Base-by-base conservation (phyloP, 345 rosid species). In the Gossypium thurberi region DNA sequence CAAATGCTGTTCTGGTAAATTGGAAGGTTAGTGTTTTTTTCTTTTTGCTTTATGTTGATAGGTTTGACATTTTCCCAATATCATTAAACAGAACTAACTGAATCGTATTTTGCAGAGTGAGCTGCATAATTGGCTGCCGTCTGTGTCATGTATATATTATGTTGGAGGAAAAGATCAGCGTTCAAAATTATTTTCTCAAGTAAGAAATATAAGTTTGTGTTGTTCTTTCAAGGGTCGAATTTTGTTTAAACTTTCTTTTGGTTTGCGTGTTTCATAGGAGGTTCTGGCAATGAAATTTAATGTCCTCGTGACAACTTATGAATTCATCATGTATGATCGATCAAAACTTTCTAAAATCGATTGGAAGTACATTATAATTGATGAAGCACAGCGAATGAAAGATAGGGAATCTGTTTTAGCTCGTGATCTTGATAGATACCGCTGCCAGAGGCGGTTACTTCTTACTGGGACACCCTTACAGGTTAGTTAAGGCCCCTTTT, bases 371-470 rank as follows among this genome's bases (percentile, higher is more conserved):
- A 96, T 96, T 71, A 80, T 96, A 83, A 96, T 96, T 78, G 99
- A 96, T 77, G 99, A 96, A 84, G 99, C 99, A 75, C 99, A 96
- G 72, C 86, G 99, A 79, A 96, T 96, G 98, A 96, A 96, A 80
- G 99, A 96, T 82, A 87, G 99, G 72, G 98, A 96, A 80, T 96
- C 99, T 42, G 99, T 96, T 87, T 84, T 96, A 84, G 99, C 99
- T 60, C 97, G 99, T 70, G 99, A 96, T 89, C 99, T 96, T 85
- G 99, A 96, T 78, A 87, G 97, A 55, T 96, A 96, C 77, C 97
- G 97, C 61, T 96, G 99, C 78, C 98, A 93, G 82, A 88, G 99
- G 87, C 96, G 99, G 75, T 87, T 96, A 48, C 98, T 96, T 85
- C 98, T 96, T 71, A 96, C 99, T 10, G 99, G 99, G 84, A 96